Evolutionary conservation across 192 early-diverging fungal genomes (phyloP), one percentile per base, ranked within the genome.

Genomic region (Lunasporangiospora selenospora): DNA sequence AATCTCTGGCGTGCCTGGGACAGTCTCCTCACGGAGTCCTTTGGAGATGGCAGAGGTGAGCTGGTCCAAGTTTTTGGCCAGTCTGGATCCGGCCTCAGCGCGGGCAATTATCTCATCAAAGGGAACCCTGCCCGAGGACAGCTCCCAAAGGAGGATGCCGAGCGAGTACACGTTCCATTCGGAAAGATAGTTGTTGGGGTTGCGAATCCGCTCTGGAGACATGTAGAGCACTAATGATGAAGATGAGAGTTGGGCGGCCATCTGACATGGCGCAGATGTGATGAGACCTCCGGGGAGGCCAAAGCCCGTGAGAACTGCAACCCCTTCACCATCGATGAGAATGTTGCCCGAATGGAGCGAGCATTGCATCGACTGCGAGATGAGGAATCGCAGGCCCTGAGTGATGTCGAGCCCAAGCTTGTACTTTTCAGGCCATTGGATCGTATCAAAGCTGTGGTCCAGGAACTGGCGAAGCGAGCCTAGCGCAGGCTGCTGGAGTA

Each of bases 51-150:
- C 56, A 3, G 47, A 57, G 3, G 60, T 38, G 21, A 75, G 32
- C 12, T 73, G 60, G 34, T 73, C 69, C 55, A 73, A 58, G 49
- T 49, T 57, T 46, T 63, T 73, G 53, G 54, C 47, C 7, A 62
- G 61, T 30, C 69, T 43, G 8, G 69, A 61, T 18, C 69, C 69
- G 6, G 69, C 24, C 32, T 73, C 69, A 9, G 69, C 69, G 3
- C 69, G 69, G 4, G 69, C 49, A 26, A 73, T 63, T n/a, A 73
- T 73, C 32, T 73, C 69, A 13, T 73, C 69, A 34, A 73, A 73
- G 0, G 69, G 69, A 32, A 73, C 54, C 3, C 69, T 27, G 23
- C 69, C 69, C 1, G 69, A 73, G 0, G 69, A 73, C 10, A 73
- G n/a, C 36, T 73, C 69, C 69, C 69, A 73, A 1, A 73, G 48